These are phyloP conservation scores for Porogramme epimiltina DNA, from an alignment of 1,284 basidiomycete species.

Conservation along the genomic window DNA sequence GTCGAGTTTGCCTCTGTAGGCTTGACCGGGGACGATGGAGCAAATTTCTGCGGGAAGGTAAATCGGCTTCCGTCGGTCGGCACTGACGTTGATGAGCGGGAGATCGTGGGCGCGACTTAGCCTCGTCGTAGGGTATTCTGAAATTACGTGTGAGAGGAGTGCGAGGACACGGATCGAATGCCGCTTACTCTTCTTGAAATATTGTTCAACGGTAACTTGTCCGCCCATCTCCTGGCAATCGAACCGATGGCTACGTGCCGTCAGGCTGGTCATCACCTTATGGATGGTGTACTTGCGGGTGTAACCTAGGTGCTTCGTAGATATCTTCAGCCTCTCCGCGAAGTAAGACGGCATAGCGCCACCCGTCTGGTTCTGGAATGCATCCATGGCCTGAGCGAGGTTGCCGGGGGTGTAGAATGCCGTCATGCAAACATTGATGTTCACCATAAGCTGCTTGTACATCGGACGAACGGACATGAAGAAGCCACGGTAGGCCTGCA, in stretches of 20 bases:
- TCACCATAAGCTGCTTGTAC: slow-evolving; percentile 70
- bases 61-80: slow-evolving; percentile 40
- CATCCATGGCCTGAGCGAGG: slow-evolving; percentile 54
- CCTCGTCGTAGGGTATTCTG: slow-evolving; percentile 56
- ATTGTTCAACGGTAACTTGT: slow-evolving; percentile 58
- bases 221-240: slow-evolving; percentile 52
- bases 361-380: slow-evolving; percentile 43
- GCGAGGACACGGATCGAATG: no score
- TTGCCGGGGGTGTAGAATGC: slow-evolving; percentile 69
- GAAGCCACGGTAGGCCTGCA: slow-evolving; percentile 67
- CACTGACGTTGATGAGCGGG: slow-evolving; percentile 61
- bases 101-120: slow-evolving; percentile 52
- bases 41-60: slow-evolving; percentile 72
- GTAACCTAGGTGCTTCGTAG: slow-evolving; percentile 57
- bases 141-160: not conserved
- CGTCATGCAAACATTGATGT: slow-evolving; percentile 74
- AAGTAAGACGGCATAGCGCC: slow-evolving; percentile 53
- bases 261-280: slow-evolving; percentile 41
- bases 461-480: slow-evolving; percentile 67
- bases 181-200: slow-evolving; percentile 59
- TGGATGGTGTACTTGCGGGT: slow-evolving; percentile 51
- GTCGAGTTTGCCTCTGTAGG: slow-evolving; percentile 55
- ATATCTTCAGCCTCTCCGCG: slow-evolving; percentile 55
- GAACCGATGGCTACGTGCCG: slow-evolving; percentile 51
- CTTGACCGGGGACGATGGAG: slow-evolving; percentile 57